phyloP scores from a whole-genome alignment of 2,329 filamentous ascomycete species.

The Exophiala mesophila region DNA sequence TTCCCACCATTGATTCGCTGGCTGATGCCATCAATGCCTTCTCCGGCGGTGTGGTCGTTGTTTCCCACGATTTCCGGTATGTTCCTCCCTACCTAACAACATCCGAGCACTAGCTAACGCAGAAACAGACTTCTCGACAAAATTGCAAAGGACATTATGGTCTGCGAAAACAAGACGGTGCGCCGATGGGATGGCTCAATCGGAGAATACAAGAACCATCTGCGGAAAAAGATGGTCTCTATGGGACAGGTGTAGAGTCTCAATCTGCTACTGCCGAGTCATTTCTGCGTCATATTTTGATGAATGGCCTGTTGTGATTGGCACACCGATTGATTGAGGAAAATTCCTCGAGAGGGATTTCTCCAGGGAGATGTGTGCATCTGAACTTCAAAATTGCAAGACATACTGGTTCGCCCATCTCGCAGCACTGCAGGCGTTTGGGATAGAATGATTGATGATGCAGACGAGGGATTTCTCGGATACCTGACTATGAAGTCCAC shows the following conservation, averaged over 20 bases:
- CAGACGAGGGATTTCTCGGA: no score
- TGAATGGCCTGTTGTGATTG: no score
- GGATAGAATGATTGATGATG: constrained; percentile 11
- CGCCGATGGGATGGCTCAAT: constrained; percentile 83
- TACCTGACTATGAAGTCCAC: no score
- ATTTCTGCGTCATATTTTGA: no score
- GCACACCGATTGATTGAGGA: no score
- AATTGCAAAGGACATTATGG: constrained; percentile 99
- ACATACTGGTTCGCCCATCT: background rate
- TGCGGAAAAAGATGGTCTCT: constrained; percentile 97
- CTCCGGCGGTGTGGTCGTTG: constrained; percentile 93
- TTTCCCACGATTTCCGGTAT: constrained; percentile 98
- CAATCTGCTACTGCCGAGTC: no score
- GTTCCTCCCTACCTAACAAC: constrained; percentile 29
- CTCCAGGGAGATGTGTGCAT: no score
- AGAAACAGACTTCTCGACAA: constrained; percentile 80
- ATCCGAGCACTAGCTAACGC: constrained; percentile 13
- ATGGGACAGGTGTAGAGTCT: constrained; percentile 71
- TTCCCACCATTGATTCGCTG: constrained; percentile 94
- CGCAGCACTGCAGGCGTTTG: constrained; percentile 14
- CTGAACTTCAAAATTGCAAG: constrained; percentile 3
- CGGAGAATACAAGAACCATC: constrained; percentile 93
- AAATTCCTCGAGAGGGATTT: no score
- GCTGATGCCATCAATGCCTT: constrained; percentile 97
- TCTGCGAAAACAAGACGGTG: constrained; percentile 97